These are phyloP conservation scores for Dioscorea cayenensis DNA, from an alignment of 116 monocot species.

Conservation along the genomic window DNA sequence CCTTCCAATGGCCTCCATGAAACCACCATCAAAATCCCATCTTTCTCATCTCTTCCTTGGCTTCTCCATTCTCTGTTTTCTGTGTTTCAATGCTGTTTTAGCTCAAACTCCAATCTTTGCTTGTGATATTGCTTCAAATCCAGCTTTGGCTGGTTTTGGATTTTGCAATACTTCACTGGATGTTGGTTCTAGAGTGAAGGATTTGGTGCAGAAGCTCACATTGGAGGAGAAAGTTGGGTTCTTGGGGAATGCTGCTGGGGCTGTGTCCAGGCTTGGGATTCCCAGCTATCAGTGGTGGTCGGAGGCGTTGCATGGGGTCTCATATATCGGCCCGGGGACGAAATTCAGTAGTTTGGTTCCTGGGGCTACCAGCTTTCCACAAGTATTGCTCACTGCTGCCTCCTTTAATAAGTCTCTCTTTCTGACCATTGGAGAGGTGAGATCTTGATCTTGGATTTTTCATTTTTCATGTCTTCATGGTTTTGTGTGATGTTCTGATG, in stretches of 20 bases:
- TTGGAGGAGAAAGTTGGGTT: conserved; percentile 73
- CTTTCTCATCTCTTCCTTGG: background rate
- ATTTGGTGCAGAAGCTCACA: conserved; percentile 67
- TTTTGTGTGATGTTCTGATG: background rate
- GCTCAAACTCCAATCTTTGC: conserved; percentile 61
- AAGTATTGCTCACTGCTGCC: conserved; percentile 78
- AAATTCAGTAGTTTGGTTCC: conserved; percentile 68
- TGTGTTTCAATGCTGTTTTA: background rate
- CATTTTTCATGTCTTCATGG: background rate
- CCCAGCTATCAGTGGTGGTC: conserved; percentile 98
- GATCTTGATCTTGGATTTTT: conserved; percentile 1
- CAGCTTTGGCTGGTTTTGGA: conserved; percentile 16
- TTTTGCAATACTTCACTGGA: conserved; percentile 61
- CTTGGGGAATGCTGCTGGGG: conserved; percentile 59
- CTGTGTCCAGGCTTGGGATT: conserved; percentile 63
- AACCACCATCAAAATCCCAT: background rate
- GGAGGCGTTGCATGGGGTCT: conserved; percentile 97
- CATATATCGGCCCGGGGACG: conserved; percentile 85
- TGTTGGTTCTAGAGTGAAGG: conserved; percentile 31
- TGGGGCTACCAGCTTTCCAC: conserved; percentile 89
- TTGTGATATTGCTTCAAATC: conserved; percentile 46
- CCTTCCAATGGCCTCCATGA: background rate
- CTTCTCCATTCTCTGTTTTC: conserved; percentile 14
- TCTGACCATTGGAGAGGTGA: conserved; percentile 79
- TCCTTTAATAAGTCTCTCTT: conserved; percentile 85